A percentile compares a stretch with the other conserved stretches of the same genome.
Conservation (phyloP, 257 asterid genomes). For the Solanum lignicaule region DNA sequence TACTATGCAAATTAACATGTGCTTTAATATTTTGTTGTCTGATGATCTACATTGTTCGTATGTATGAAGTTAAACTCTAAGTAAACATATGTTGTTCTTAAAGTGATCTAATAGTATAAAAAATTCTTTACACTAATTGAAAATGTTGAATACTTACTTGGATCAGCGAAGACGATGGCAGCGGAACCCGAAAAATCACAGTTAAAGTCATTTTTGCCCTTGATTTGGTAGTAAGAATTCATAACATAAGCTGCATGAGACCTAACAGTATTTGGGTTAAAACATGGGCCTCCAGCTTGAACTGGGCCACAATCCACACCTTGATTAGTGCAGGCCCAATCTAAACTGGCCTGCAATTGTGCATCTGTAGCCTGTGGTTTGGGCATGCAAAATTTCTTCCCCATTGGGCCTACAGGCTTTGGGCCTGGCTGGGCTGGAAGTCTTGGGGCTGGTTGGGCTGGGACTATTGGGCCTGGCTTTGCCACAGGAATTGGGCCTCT, state of each 20-base stretch:
- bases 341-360: constrained; percentile 41
- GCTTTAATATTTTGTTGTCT: neutral
- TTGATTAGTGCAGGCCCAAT: constrained; percentile 54
- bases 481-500: neutral
- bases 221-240: constrained; percentile 55
- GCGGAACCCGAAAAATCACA: constrained; percentile 58
- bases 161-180: constrained; percentile 26
- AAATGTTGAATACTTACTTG: constrained; percentile 32
- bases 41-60: neutral
- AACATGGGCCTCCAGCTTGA: constrained; percentile 56
- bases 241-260: constrained; percentile 57
- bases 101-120: neutral
- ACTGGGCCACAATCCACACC: constrained; percentile 41
- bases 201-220: constrained; percentile 42
- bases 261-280: constrained; percentile 35
- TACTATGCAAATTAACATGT: neutral
- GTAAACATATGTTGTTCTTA: neutral
- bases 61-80: neutral
- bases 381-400: constrained; percentile 62
- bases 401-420: constrained; percentile 12
- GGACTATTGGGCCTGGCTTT: neutral
- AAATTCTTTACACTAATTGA: neutral
- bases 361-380: constrained; percentile 30
- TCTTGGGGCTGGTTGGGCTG: neutral
- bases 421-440: neutral